These are phyloP conservation scores for Castanea sativa DNA, from an alignment of 306 rosid genomes.

Conservation along the genomic window DNA sequence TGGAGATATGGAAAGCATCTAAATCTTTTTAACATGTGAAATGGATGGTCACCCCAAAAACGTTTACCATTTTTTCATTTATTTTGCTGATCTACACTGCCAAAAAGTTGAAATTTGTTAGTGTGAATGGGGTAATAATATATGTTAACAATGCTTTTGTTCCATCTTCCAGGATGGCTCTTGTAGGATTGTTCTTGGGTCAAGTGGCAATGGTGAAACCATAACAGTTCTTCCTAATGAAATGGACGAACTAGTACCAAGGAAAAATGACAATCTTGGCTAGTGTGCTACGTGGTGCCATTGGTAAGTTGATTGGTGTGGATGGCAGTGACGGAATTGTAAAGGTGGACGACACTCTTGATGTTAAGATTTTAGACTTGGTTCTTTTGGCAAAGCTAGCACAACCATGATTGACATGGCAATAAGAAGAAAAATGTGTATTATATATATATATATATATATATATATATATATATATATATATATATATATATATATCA, in stretches of 20 bases:
- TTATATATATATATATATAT: neutral
- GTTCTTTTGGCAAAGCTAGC: conserved; percentile 85
- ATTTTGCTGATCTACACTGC: neutral
- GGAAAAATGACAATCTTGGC: conserved; percentile 84
- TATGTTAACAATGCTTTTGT: neutral
- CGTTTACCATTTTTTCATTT: neutral
- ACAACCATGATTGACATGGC: conserved; percentile 31
- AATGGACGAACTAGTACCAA: conserved; percentile 78
- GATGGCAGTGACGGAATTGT: conserved; percentile 98
- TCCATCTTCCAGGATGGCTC: conserved; percentile 74
- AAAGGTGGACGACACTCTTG: conserved; percentile 86
- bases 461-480: too few relatives aligned
- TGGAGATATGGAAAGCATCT: neutral
- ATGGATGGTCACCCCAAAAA: neutral
- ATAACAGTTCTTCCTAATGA: conserved; percentile 59
- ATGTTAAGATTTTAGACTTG: conserved; percentile 89
- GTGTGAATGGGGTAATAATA: neutral
- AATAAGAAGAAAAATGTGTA: conserved; percentile 4
- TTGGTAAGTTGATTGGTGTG: conserved; percentile 95
- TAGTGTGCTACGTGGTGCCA: conserved; percentile 79
- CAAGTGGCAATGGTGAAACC: conserved; percentile 74
- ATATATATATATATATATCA: neutral
- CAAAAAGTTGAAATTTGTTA: neutral
- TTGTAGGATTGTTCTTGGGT: conserved; percentile 67
- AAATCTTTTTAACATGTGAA: neutral